Evolutionary conservation across 1,139 yeast species (phyloP).

Genomic region (Hansenula sp.): DNA sequence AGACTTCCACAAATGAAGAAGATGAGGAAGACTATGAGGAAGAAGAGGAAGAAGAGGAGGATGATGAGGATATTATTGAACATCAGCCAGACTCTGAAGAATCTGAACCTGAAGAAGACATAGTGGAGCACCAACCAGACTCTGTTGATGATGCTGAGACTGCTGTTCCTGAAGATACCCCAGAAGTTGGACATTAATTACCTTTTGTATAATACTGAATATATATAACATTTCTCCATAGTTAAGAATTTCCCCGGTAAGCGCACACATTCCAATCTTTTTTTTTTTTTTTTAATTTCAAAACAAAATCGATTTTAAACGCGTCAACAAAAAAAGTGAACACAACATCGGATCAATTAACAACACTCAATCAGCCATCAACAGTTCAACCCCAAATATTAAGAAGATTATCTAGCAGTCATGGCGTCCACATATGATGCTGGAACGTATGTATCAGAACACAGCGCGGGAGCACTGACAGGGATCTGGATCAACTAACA

Average conservation of each 20-base stretch:
- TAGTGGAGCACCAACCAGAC: constrained; percentile 8
- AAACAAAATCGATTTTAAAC: not conserved
- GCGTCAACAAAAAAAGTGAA: constrained; percentile 3
- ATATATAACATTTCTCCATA: too few species aligned
- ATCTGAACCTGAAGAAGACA: not conserved
- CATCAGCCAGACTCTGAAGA: constrained; percentile 1
- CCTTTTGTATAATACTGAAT: too few species aligned
- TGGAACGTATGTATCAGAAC: constrained; percentile 22
- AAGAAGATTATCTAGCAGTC: not conserved
- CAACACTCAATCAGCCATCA: not conserved
- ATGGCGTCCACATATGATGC: constrained; percentile 23
- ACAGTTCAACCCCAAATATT: not conserved
- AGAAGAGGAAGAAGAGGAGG: not conserved
- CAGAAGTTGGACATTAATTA: too few species aligned
- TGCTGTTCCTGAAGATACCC: not conserved
- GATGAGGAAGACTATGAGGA: constrained; percentile 2
- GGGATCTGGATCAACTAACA: constrained; percentile 1
- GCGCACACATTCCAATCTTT: constrained; percentile 1
- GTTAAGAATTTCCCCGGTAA: too few species aligned
- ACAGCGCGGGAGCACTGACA: not conserved
- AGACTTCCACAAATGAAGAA: constrained; percentile 5
- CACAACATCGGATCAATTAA: not conserved
- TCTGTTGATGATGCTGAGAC: not conserved
- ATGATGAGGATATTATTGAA: constrained; percentile 1
- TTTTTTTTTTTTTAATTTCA: not conserved